Conservation (phyloP, 78 protist genomes). For the Guillardia theta region DNA sequence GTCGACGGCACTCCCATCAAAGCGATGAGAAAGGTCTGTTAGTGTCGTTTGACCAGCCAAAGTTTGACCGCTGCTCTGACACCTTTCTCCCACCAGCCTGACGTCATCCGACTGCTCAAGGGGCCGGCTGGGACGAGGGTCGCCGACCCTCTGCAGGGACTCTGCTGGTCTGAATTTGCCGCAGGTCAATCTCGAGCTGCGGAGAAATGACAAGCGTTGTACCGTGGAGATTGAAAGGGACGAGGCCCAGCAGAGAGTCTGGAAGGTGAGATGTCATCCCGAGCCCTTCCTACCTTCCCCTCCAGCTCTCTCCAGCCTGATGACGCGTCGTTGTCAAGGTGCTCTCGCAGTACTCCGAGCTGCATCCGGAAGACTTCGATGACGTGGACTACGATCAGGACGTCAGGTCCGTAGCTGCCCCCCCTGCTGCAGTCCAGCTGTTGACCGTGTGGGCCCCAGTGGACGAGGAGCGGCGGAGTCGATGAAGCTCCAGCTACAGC, state of each 20-base stretch:
- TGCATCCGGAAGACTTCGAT: constrained; percentile 3
- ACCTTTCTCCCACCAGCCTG: no score
- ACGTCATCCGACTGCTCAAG: neutral
- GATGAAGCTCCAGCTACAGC: no score
- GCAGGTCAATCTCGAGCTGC: no score
- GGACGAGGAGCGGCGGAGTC: no score
- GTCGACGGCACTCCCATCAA: neutral
- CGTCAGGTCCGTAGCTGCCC: no score
- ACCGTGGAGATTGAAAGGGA: neutral
- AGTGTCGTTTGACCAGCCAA: no score
- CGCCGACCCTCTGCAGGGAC: neutral
- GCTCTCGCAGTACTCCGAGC: constrained; percentile 8
- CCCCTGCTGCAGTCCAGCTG: no score
- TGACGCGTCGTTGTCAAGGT: neutral
- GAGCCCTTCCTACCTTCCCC: neutral
- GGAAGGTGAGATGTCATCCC: neutral
- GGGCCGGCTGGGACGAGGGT: neutral
- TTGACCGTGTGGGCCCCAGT: no score
- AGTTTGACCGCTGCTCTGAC: no score
- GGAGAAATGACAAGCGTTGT: no score
- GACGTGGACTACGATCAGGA: no score
- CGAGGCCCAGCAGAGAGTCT: neutral
- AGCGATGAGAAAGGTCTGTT: neutral
- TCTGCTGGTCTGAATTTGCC: neutral
- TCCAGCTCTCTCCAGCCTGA: neutral